These are phyloP conservation scores for Backusella sp. DNA, from an alignment of 192 early-diverging fungal species.

Conservation along the genomic window DNA sequence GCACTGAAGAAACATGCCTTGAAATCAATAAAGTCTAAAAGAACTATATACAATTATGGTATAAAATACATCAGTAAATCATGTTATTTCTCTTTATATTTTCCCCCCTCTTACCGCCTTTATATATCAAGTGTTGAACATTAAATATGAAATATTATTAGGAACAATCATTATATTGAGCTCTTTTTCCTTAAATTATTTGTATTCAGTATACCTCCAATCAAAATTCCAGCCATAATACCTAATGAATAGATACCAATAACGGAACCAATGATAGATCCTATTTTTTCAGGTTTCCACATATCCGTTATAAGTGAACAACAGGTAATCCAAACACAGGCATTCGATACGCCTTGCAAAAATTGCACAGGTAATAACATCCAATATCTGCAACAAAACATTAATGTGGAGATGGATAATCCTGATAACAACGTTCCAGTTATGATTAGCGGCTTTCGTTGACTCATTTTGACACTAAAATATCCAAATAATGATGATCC, in stretches of 20 bases:
- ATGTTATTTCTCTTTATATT: background rate
- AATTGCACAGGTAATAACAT: background rate
- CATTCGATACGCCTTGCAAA: constrained; percentile 9
- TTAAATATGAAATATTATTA: background rate
- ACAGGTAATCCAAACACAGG: background rate
- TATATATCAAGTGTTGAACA: background rate
- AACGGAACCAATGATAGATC: constrained; percentile 1
- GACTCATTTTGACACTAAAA: background rate
- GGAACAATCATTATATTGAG: too few species aligned
- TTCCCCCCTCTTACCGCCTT: background rate
- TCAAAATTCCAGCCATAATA: background rate
- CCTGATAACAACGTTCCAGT: background rate
- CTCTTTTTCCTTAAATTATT: background rate
- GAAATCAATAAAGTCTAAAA: background rate
- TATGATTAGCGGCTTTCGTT: background rate
- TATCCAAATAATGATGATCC: background rate
- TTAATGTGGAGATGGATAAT: background rate
- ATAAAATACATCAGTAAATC: background rate
- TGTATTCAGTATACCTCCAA: background rate
- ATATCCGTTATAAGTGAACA: constrained; percentile 6
- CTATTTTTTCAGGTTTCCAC: background rate
- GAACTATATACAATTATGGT: background rate
- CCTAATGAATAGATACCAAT: background rate
- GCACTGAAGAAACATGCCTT: background rate
- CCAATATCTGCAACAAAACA: background rate